phyloP scores from a whole-genome alignment of 2,329 filamentous ascomycete species.

The Fusarium dimerum region DNA sequence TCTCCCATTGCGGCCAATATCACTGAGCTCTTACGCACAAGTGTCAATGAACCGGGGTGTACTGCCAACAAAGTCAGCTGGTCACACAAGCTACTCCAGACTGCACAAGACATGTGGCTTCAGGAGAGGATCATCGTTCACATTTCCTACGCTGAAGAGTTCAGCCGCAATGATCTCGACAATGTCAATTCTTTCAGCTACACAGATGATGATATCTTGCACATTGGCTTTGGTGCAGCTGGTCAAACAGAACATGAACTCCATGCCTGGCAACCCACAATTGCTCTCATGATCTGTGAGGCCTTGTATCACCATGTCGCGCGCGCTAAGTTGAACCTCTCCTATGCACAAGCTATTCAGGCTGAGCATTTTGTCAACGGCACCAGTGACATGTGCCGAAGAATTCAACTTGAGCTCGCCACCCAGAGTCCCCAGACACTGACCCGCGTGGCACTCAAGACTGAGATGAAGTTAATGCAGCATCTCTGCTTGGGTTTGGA shows the following conservation, averaged over 20 bases:
- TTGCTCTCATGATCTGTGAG: conserved; percentile 6
- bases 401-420: conserved; percentile 13
- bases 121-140: neutral
- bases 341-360: conserved; percentile 8
- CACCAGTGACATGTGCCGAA: conserved; percentile 5
- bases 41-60: neutral
- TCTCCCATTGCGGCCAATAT: neutral
- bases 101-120: neutral
- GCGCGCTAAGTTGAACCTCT: conserved; percentile 5
- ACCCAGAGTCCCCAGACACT: conserved; percentile 5
- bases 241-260: conserved; percentile 8
- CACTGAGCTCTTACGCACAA: neutral
- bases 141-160: neutral
- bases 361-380: conserved; percentile 13
- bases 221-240: conserved; percentile 6
- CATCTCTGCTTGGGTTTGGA: conserved; percentile 11
- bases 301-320: conserved; percentile 11
- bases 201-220: neutral
- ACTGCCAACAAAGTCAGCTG: neutral
- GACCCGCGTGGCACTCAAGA: conserved; percentile 8
- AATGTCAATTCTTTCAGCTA: conserved; percentile 5
- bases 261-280: conserved; percentile 7
- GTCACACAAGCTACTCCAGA: neutral
- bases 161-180: neutral
- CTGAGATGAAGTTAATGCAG: conserved; percentile 13